A percentile compares a stretch with the other conserved stretches of the same genome.
Evolutionary conservation across 179 eudicot species (phyloP).

Genomic region (Beta corolliflora): DNA sequence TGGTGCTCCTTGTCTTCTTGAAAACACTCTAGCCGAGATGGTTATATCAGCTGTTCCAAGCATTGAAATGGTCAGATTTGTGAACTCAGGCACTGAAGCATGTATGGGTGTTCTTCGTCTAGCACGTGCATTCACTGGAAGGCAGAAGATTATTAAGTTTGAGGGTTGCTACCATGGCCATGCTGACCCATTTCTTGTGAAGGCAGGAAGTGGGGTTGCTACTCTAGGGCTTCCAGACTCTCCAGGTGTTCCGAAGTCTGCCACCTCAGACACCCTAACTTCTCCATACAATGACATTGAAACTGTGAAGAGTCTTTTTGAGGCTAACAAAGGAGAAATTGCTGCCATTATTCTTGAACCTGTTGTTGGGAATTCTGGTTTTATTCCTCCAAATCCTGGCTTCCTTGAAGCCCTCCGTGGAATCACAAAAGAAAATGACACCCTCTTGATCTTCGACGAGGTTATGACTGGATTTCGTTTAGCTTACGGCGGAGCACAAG

Average conservation of each 20-base stretch:
- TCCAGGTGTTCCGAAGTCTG: conserved; percentile 86
- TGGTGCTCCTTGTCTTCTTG: conserved; percentile 91
- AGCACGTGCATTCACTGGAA: conserved; percentile 89
- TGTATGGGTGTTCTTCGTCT: conserved; percentile 96
- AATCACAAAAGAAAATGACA: conserved; percentile 63
- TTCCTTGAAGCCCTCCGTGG: conserved; percentile 65
- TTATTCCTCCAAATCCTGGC: conserved; percentile 70
- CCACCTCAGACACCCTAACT: conserved; percentile 71
- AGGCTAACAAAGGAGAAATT: conserved; percentile 68
- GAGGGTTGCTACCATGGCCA: conserved; percentile 99
- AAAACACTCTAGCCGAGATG: conserved; percentile 80
- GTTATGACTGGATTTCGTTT: conserved; percentile 95
- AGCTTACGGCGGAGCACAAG: conserved; percentile 96
- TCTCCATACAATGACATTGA: conserved; percentile 77
- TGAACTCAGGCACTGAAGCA: conserved; percentile 97
- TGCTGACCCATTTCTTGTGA: conserved; percentile 92
- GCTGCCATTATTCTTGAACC: conserved; percentile 90
- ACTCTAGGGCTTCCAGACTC: conserved; percentile 96
- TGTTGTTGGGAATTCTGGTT: conserved; percentile 91
- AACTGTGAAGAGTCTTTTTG: conserved; percentile 53
- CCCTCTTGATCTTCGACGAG: conserved; percentile 83
- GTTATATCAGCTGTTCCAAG: conserved; percentile 96
- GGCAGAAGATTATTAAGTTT: conserved; percentile 76
- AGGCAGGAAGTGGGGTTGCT: conserved; percentile 95
- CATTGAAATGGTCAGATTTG: conserved; percentile 96